Conservation (phyloP, 495 filamentous ascomycete species). For the Glutinoglossum americanum region DNA sequence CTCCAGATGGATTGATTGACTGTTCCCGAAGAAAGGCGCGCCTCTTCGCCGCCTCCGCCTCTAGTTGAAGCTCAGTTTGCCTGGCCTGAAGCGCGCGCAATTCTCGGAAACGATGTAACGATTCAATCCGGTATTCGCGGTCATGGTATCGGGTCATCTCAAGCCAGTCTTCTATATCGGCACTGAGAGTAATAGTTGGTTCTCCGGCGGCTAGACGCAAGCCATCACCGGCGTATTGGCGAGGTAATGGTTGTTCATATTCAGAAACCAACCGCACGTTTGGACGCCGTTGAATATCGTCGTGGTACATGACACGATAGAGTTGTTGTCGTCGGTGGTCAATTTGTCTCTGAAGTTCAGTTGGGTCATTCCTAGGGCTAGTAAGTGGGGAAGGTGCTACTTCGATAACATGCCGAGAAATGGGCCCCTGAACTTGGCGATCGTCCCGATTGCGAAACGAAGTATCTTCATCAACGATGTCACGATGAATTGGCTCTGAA, state of each 20-base stretch:
- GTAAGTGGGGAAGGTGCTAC: neutral
- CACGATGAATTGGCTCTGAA: neutral
- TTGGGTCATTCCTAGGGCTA: neutral
- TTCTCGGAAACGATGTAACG: conserved; percentile 24
- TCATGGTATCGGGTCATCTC: conserved; percentile 37
- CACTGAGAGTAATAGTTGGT: neutral
- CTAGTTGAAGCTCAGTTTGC: conserved; percentile 17
- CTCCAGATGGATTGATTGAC: neutral
- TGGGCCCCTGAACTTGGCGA: neutral
- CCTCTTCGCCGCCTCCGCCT: conserved; percentile 14
- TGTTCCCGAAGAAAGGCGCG: conserved; percentile 1
- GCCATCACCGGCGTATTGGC: neutral
- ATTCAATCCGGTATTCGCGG: conserved; percentile 22
- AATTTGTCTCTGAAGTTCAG: neutral
- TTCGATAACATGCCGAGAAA: neutral
- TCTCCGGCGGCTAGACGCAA: neutral
- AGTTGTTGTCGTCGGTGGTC: neutral
- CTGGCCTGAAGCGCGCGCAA: conserved; percentile 22
- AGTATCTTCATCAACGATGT: neutral
- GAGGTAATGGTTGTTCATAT: neutral
- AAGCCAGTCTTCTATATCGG: conserved; percentile 37
- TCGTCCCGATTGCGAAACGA: neutral
- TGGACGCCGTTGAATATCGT: neutral
- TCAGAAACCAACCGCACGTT: neutral
- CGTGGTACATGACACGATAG: neutral